Conservation (phyloP, 441 rosid species). For the Corymbia citriodora region DNA sequence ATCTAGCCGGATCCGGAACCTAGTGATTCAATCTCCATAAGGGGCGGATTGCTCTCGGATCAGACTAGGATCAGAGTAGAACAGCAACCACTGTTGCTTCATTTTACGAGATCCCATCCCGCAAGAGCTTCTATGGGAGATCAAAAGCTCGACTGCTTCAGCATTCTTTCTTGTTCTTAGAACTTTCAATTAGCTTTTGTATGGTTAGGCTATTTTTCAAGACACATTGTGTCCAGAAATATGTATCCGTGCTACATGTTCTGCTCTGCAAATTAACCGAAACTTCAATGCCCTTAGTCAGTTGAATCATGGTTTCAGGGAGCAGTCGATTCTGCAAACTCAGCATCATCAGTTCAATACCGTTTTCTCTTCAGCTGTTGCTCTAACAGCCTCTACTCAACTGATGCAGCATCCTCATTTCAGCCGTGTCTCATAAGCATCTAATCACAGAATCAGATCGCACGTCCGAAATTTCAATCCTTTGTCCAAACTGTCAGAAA, state of each 20-base stretch:
- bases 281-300: background rate
- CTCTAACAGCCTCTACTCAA: background rate
- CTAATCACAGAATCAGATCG: background rate
- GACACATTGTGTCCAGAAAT: background rate
- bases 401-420: background rate
- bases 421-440: background rate
- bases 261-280: background rate
- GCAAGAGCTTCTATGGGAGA: background rate
- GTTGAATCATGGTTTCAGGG: background rate
- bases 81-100: conserved; percentile 31
- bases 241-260: background rate
- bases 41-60: background rate
- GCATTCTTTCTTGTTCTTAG: background rate
- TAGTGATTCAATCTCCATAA: conserved; percentile 23
- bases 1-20: conserved; percentile 32
- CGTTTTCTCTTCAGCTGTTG: background rate
- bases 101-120: background rate
- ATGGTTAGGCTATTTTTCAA: background rate
- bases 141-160: background rate
- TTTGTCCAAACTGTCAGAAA: too few relatives aligned
- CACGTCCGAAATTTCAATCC: background rate
- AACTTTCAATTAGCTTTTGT: background rate
- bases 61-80: conserved; percentile 5
- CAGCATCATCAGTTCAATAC: background rate
- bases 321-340: background rate